Evolutionary conservation across 2,329 filamentous ascomycete species (phyloP).

Genomic region (Claviceps sp.): DNA sequence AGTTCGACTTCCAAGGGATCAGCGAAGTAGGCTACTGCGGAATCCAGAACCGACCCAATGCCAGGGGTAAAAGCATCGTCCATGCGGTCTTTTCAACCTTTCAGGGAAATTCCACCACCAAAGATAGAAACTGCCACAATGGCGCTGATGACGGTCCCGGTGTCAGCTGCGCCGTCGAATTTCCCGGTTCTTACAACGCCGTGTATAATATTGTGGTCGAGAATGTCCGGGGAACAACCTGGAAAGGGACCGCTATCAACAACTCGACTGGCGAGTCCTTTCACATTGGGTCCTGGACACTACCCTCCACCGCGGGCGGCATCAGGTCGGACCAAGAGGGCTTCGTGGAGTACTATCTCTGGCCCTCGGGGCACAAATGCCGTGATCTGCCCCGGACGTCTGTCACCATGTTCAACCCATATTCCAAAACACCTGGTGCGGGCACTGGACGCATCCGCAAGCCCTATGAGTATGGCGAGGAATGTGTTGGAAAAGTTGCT

Average conservation of each 20-base stretch:
- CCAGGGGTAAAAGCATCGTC: not conserved
- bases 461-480: not conserved
- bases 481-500: not conserved
- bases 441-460: not conserved
- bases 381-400: not conserved
- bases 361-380: not conserved
- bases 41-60: not conserved
- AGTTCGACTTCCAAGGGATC: slow-evolving; percentile 8
- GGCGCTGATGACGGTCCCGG: not conserved
- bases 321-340: not conserved
- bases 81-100: not conserved
- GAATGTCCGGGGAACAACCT: not conserved
- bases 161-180: not conserved
- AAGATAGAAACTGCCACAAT: not conserved
- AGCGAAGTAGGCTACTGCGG: not conserved
- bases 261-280: not conserved
- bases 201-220: not conserved
- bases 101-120: not conserved
- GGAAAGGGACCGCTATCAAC: not conserved
- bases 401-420: not conserved
- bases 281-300: not conserved
- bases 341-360: not conserved
- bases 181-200: not conserved
- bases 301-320: not conserved
- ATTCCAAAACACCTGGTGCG: not conserved